Evolutionary conservation across 208 protist genomes (phyloP).

Genomic region (Tritrichomonas musculus): DNA sequence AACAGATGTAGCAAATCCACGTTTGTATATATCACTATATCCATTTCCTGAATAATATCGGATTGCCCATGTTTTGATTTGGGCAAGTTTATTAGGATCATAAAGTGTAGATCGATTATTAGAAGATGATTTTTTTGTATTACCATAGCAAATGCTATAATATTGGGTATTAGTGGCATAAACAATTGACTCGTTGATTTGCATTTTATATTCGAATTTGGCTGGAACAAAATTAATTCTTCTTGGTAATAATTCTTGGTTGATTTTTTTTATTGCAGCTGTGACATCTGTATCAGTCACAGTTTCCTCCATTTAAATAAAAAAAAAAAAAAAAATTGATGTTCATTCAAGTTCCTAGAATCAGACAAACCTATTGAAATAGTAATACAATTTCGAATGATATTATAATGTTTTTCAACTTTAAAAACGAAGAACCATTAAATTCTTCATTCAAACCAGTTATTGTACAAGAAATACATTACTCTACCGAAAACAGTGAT

Average conservation of each 20-base stretch:
- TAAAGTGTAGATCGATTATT: background rate
- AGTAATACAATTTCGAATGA: no score
- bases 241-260: background rate
- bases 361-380: no score
- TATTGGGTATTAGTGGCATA: background rate
- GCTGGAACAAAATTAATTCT: background rate
- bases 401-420: no score
- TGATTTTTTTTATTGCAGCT: background rate
- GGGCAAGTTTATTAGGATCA: background rate
- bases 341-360: no score
- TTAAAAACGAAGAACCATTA: no score
- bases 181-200: background rate
- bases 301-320: background rate
- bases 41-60: background rate
- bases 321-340: no score
- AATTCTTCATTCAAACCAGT: no score
- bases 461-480: no score
- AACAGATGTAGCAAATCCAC: background rate
- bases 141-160: background rate
- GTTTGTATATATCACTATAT: background rate
- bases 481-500: no score
- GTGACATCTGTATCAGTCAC: background rate
- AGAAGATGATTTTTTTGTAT: no score
- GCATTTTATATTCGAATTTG: background rate
- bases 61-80: background rate